These are phyloP conservation scores for Bertia moriformis DNA, from an alignment of 2,329 filamentous ascomycete genomes.

Conservation along the genomic window DNA sequence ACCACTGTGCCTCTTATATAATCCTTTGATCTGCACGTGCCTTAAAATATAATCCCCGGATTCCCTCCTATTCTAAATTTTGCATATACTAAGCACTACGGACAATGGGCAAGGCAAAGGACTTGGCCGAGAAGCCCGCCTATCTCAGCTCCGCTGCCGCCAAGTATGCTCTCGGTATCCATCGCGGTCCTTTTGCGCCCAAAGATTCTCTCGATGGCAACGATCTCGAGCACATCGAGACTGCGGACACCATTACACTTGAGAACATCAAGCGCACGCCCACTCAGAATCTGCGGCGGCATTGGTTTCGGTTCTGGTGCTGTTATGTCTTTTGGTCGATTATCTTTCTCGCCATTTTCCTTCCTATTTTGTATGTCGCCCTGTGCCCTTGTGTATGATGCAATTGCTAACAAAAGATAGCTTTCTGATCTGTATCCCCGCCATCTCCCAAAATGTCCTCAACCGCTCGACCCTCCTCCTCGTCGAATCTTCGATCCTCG, in stretches of 20 bases:
- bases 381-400: background rate
- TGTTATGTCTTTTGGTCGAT: conserved; percentile 24
- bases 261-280: background rate
- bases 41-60: no score
- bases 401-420: conserved; percentile 10
- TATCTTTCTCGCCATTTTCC: conserved; percentile 25
- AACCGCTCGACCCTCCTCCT: conserved; percentile 23
- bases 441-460: conserved; percentile 27
- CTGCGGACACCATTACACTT: background rate
- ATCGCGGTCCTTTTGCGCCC: background rate
- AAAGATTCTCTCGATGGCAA: background rate
- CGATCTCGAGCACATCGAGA: background rate
- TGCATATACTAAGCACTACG: no score
- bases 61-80: no score
- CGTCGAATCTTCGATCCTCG: conserved; percentile 16
- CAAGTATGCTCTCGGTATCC: background rate
- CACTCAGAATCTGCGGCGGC: conserved; percentile 20
- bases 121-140: background rate
- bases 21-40: no score
- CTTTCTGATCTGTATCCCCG: conserved; percentile 28
- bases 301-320: conserved; percentile 26
- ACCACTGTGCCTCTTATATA: no score
- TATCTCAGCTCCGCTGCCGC: background rate
- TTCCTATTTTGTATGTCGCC: conserved; percentile 27
- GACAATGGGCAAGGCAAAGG: no score